Conservation (phyloP, 2,329 filamentous ascomycete genomes). For the Penicillium thymicola region DNA sequence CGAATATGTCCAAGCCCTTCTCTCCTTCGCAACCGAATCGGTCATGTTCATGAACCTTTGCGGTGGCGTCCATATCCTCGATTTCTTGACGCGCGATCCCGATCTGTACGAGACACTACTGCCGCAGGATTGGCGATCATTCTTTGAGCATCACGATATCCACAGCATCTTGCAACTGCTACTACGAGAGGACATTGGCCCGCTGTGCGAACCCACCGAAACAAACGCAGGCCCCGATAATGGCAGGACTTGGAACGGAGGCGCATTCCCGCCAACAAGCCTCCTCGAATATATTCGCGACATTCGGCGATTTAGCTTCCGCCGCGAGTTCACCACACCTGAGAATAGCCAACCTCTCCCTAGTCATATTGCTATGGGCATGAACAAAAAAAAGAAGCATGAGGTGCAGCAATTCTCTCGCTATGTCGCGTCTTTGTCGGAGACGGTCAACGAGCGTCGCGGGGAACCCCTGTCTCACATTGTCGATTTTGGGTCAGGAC, state of each 20-base stretch:
- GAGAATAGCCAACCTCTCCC: slow-evolving; percentile 56
- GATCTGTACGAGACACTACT: slow-evolving; percentile 75
- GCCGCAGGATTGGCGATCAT: slow-evolving; percentile 75
- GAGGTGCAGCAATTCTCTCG: slow-evolving; percentile 89
- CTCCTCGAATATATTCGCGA: slow-evolving; percentile 69
- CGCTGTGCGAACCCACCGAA: slow-evolving; percentile 27
- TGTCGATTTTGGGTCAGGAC: slow-evolving; percentile 92
- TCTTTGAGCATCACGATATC: slow-evolving; percentile 67
- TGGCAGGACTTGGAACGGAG: slow-evolving; percentile 40
- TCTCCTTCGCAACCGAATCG: slow-evolving; percentile 70
- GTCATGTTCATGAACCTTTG: slow-evolving; percentile 79
- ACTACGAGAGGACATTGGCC: slow-evolving; percentile 68
- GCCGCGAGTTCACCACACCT: slow-evolving; percentile 55
- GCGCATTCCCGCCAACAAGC: slow-evolving; percentile 47
- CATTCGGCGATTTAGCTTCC: slow-evolving; percentile 67
- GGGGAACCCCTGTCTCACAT: slow-evolving; percentile 68
- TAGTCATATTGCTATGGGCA: slow-evolving; percentile 74
- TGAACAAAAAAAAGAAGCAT: slow-evolving; percentile 94
- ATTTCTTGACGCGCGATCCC: slow-evolving; percentile 84
- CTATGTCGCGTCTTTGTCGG: slow-evolving; percentile 69
- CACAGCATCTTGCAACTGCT: slow-evolving; percentile 76
- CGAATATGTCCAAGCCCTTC: slow-evolving; percentile 72
- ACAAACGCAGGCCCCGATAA: background rate
- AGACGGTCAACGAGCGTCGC: slow-evolving; percentile 51
- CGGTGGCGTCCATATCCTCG: slow-evolving; percentile 89